Percentiles rank a stretch among this genome's conserved stretches.
phyloP scores from a whole-genome alignment of 768 basidiomycete species.

The Rhodosporidiobolus odoratus region DNA sequence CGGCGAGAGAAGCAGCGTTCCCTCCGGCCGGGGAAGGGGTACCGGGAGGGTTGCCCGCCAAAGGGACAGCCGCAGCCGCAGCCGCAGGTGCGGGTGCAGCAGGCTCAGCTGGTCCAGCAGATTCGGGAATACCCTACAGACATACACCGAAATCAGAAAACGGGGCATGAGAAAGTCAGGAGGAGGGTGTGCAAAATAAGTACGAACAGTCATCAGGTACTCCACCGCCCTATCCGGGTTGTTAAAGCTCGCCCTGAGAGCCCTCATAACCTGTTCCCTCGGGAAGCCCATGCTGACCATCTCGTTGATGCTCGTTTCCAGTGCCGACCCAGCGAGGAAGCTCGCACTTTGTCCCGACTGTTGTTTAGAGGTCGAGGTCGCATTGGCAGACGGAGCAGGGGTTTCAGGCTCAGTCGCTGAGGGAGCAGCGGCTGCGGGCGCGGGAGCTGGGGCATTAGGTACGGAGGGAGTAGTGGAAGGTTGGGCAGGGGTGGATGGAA shows the following conservation, averaged over 20 bases:
- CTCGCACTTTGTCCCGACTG: slow-evolving; percentile 53
- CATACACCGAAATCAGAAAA: neutral
- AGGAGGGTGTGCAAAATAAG: slow-evolving; percentile 11
- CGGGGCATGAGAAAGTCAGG: slow-evolving; percentile 17
- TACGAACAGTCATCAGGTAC: slow-evolving; percentile 72
- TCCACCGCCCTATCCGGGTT: slow-evolving; percentile 98
- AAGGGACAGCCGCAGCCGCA: slow-evolving; percentile 45
- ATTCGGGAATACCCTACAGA: slow-evolving; percentile 72
- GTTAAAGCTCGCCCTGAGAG: slow-evolving; percentile 88
- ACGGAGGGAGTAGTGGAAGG: slow-evolving; percentile 44
- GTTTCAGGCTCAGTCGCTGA: slow-evolving; percentile 42
- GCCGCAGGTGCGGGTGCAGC: slow-evolving; percentile 49
- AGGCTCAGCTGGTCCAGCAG: slow-evolving; percentile 50
- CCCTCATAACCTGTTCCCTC: slow-evolving; percentile 73
- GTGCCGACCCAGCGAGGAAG: slow-evolving; percentile 69
- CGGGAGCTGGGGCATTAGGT: slow-evolving; percentile 42
- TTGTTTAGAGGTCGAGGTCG: slow-evolving; percentile 35
- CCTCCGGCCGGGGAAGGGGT: slow-evolving; percentile 40
- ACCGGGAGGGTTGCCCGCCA: slow-evolving; percentile 27
- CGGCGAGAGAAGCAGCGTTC: slow-evolving; percentile 47
- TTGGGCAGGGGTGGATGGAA: slow-evolving; percentile 44
- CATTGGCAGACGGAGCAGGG: slow-evolving; percentile 42
- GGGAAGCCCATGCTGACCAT: slow-evolving; percentile 95
- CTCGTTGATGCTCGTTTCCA: slow-evolving; percentile 70
- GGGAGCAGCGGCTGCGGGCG: slow-evolving; percentile 45